A percentile compares a stretch with the other conserved stretches of the same genome.
Conservation (phyloP, 2,329 filamentous ascomycete genomes). For the Ustilaginoidea virens region DNA sequence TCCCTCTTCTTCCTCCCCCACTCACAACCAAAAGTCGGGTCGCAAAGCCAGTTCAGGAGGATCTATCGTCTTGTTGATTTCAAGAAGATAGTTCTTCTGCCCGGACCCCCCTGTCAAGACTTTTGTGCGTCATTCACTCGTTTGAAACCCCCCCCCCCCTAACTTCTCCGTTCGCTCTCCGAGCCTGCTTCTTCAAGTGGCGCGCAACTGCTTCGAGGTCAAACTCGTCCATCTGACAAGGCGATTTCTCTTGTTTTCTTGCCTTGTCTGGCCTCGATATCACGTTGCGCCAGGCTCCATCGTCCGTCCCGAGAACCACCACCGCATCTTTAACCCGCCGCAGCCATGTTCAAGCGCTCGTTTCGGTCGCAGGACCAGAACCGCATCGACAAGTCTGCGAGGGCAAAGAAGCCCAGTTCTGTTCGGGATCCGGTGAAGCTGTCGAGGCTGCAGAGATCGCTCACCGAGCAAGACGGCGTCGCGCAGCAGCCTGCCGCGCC, state of each 20-base stretch:
- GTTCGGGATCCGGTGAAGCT: slow-evolving; percentile 62
- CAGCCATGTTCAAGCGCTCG: slow-evolving; percentile 81
- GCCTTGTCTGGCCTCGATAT: slow-evolving; percentile 2
- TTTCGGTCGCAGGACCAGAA: slow-evolving; percentile 58
- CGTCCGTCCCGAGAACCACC: slow-evolving; percentile 2
- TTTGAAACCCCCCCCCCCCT: slow-evolving; percentile 11
- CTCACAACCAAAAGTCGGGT: slow-evolving; percentile 38
- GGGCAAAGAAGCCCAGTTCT: slow-evolving; percentile 49
- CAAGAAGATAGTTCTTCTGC: slow-evolving; percentile 29
- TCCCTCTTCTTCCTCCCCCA: slow-evolving; percentile 30
- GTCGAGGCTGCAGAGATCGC: slow-evolving; percentile 73
- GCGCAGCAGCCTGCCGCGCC: slow-evolving; percentile 16
- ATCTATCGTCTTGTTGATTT: slow-evolving; percentile 34
- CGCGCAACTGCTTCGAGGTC: not conserved
- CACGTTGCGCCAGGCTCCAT: no score
- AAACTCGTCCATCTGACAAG: slow-evolving; percentile 2
- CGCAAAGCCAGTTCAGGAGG: slow-evolving; percentile 36
- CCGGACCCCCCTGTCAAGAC: slow-evolving; percentile 40
- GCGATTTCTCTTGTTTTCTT: no score
- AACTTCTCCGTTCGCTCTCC: slow-evolving; percentile 27
- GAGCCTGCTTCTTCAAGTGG: slow-evolving; percentile 11
- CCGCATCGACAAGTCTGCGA: slow-evolving; percentile 77
- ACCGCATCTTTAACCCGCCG: slow-evolving; percentile 16
- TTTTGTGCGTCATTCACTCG: slow-evolving; percentile 23
- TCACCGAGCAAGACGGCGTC: slow-evolving; percentile 39